A percentile compares a stretch with the other conserved stretches of the same genome.
These are phyloP conservation scores for Colletotrichum sansevieriae DNA, from an alignment of 2,329 filamentous ascomycete genomes.

Conservation along the genomic window DNA sequence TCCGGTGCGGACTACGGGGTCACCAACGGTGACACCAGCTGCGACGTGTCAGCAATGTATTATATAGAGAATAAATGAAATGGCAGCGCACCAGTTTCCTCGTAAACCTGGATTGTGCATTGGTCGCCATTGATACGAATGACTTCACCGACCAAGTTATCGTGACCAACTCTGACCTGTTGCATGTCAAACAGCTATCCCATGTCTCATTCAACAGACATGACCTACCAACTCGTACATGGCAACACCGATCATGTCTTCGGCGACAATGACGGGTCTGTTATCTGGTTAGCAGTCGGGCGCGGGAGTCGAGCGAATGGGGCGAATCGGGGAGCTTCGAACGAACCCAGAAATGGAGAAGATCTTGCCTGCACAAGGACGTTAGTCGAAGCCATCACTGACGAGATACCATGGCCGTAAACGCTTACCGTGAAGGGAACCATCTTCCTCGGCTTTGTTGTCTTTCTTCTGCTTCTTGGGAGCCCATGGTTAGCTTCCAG, in stretches of 20 bases:
- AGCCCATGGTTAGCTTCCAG: constrained; percentile 35
- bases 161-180: constrained; percentile 91
- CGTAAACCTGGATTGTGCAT: constrained; percentile 98
- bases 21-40: constrained; percentile 96
- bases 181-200: constrained; percentile 26
- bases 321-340: constrained; percentile 41
- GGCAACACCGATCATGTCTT: constrained; percentile 98
- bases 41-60: constrained; percentile 40
- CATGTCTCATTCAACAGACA: not conserved
- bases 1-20: constrained; percentile 89
- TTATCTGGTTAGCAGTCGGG: constrained; percentile 40
- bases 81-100: constrained; percentile 85
- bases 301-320: constrained; percentile 21
- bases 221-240: constrained; percentile 95
- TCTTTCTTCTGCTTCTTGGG: constrained; percentile 48
- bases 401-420: not conserved
- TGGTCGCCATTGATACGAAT: constrained; percentile 97
- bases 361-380: constrained; percentile 65
- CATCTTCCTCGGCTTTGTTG: constrained; percentile 54
- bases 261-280: constrained; percentile 93
- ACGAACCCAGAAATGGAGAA: constrained; percentile 74
- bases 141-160: constrained; percentile 94
- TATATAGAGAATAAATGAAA: constrained; percentile 11
- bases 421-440: constrained; percentile 53
- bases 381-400: constrained; percentile 25